Evolutionary conservation across 2,329 filamentous ascomycete genomes (phyloP).

Genomic region (Pseudogymnoascus sp.): DNA sequence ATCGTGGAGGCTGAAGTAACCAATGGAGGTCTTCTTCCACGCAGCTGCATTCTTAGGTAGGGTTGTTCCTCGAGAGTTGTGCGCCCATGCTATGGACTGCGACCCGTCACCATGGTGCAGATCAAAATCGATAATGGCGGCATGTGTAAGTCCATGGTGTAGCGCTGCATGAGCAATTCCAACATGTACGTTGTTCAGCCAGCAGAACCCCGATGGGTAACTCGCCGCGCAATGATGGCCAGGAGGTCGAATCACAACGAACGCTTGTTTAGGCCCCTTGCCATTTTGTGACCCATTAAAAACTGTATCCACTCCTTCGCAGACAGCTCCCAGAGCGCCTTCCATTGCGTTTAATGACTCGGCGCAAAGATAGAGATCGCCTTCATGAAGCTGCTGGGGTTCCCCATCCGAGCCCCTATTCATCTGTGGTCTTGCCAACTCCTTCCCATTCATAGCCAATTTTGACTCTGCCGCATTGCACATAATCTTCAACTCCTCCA

Average conservation of each 20-base stretch:
- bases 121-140: slow-evolving; percentile 88
- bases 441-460: slow-evolving; percentile 68
- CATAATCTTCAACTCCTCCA: slow-evolving; percentile 82
- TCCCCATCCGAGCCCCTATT: slow-evolving; percentile 39
- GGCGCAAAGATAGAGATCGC: slow-evolving; percentile 82
- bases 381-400: slow-evolving; percentile 61
- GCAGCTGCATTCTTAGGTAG: slow-evolving; percentile 62
- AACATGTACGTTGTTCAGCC: slow-evolving; percentile 97
- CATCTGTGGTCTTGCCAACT: slow-evolving; percentile 63
- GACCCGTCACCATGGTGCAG: slow-evolving; percentile 93
- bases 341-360: slow-evolving; percentile 85
- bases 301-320: slow-evolving; percentile 83
- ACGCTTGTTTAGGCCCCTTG: slow-evolving; percentile 63
- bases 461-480: slow-evolving; percentile 73
- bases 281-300: slow-evolving; percentile 46
- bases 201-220: slow-evolving; percentile 92
- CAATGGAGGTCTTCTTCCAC: slow-evolving; percentile 80
- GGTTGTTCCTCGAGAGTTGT: slow-evolving; percentile 62
- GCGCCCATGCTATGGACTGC: slow-evolving; percentile 84
- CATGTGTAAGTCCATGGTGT: slow-evolving; percentile 80
- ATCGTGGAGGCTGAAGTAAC: slow-evolving; percentile 94
- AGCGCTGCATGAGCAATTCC: slow-evolving; percentile 87
- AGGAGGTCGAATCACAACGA: slow-evolving; percentile 86
- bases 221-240: slow-evolving; percentile 91
- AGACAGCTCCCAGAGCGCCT: slow-evolving; percentile 84